Evolutionary conservation across 257 asterid genomes (phyloP).

Genomic region (Sherardia arvensis): DNA sequence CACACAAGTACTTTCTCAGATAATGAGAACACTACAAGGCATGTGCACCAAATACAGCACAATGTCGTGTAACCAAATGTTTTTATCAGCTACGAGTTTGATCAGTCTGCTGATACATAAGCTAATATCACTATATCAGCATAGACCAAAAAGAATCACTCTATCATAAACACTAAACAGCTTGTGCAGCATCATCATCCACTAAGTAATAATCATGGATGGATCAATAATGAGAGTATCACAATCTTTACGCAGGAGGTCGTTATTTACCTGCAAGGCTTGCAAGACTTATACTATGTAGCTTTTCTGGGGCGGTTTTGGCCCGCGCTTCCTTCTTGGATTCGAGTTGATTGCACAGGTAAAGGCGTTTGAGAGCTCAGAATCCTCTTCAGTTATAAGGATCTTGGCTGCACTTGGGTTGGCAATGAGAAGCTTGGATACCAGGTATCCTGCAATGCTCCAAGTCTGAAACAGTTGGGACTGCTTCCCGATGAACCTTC

Average conservation of each 20-base stretch:
- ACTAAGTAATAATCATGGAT: conserved; percentile 12
- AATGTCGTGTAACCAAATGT: neutral
- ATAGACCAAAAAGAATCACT: neutral
- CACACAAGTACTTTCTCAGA: neutral
- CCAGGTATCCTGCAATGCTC: conserved; percentile 73
- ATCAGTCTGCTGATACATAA: neutral
- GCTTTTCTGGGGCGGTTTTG: conserved; percentile 36
- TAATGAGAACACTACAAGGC: neutral
- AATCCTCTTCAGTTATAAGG: conserved; percentile 50
- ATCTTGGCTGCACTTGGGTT: conserved; percentile 46
- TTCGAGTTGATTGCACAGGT: conserved; percentile 48
- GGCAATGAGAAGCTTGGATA: conserved; percentile 46
- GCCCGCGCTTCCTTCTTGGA: conserved; percentile 61
- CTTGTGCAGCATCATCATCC: conserved; percentile 2
- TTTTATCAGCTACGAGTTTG: neutral
- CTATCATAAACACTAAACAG: conserved; percentile 1
- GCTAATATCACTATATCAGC: conserved; percentile 2
- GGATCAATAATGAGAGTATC: neutral
- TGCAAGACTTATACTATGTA: conserved; percentile 32
- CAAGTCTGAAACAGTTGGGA: conserved; percentile 56
- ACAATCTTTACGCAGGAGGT: conserved; percentile 6
- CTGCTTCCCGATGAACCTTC: conserved; percentile 60
- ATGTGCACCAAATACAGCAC: neutral
- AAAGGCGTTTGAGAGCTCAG: conserved; percentile 55
- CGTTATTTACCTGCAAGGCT: neutral